Evolutionary conservation across 2,329 filamentous ascomycete species (phyloP), one percentile per base, ranked within the genome.

Genomic region (Tolypocladium tundrense): DNA sequence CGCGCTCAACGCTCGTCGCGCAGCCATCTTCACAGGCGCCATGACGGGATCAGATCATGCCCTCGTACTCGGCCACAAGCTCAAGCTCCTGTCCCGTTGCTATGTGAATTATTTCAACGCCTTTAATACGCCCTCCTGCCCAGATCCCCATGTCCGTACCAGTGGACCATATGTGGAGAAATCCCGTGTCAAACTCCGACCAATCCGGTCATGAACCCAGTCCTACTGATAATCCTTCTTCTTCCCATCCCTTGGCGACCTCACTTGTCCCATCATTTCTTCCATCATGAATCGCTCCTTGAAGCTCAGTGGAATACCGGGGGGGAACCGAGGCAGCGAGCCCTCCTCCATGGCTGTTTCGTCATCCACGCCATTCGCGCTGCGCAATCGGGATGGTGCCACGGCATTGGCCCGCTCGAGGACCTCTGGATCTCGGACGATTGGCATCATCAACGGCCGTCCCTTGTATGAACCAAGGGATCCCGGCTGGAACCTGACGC

Each of bases 391-490:
- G 53, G 82, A 69, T 21, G 78, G 72, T 42, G 79, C 79, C 55
- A 81, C 68, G 13, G 75, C 75, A 13, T 73, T 75, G 2, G 79
- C 79, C 62, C 74, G 72, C 31, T 75, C 77, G 58, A 80, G 75
- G 1, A 83, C 57, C 27, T 79, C 74, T 10, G 77, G 73, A 54
- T 79, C 74, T 53, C 73, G 75, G 52, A 84, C 75, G 16, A 83
- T 72, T 2, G 78, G 75, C 70, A 83, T 80, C 41, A 75, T 72
- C 53, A 84, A 77, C 16, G 80, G 74, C 24, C 74, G 74, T 50
- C 80, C 80, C 63, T 77, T 80, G 63, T 81, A 82, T n/a, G 80
- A 83, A 3, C 80, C 80, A 16, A 79, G 67, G 8, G 77, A 78
- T 21, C 73, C 73, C 27, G 72, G 66, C 50, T 72, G 67, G 56